Base-by-base conservation (phyloP, 768 basidiomycete genomes). In the Sarcodon aspratus region DNA sequence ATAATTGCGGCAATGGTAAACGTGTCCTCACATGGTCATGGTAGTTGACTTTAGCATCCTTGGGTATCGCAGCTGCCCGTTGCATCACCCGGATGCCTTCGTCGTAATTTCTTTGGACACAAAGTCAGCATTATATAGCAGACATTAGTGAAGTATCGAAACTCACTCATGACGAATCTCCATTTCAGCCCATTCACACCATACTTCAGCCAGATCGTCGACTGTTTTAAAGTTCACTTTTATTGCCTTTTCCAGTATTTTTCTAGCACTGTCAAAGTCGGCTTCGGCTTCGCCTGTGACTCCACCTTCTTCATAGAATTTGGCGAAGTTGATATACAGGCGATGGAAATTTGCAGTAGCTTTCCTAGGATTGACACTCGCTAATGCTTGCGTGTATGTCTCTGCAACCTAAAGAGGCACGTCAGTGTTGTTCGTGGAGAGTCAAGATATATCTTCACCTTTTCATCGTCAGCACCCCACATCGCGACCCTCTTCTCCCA, bases 181-280 rank as follows among this genome's bases (percentile, higher is more conserved):
- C 85, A 98, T 82, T 66, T 99, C 96, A 7, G 96, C 81, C 95
- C 96, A 98, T 67, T 98, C 96, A 59, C 94, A 97, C 96, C 96
- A 99, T 11, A 97, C 78, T 63, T 98, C 96, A 0, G 96, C 96
- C 18, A 99, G 74, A 58, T 99, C 96, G 61, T 99, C 95, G 9
- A 99, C 94, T n/a, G 79, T 74, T 65, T 85, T 90, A 72, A 93
- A 97, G 60, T 85, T 87, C 37, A 96, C 81, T 57, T 87, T 89
- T 3, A 86, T 86, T 5, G 80, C 95, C 64, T 90, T 95, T 61
- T 97, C 93, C 34, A 98, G 68, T 31, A 98, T 85, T 68, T 94
- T 94, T 37, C 94, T 80, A 4, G 95, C 88, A 55, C 79, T 87
- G 44, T 80, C 80, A 1, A 97, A 65, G 58, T 97, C 91, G 2